Percentiles rank a stretch among this genome's conserved stretches.
Conservation (phyloP, 306 rosid genomes). For the Prunus mira region DNA sequence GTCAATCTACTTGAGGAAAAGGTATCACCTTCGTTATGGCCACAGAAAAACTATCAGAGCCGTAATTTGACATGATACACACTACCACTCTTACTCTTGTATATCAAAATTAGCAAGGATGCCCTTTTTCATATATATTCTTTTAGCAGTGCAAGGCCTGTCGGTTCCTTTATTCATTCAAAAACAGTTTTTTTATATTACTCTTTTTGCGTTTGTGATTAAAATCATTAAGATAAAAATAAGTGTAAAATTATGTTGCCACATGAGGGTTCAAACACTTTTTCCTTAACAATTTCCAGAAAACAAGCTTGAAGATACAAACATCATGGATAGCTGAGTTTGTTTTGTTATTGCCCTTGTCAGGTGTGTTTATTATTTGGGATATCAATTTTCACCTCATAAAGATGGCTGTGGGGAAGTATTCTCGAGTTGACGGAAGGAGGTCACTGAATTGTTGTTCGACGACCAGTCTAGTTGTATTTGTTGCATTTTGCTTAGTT, state of each 20-base stretch:
- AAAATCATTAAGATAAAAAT: neutral
- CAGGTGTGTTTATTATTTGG: slow-evolving; percentile 31
- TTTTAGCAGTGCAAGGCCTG: no score
- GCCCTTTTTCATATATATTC: neutral
- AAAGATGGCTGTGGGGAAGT: slow-evolving; percentile 60
- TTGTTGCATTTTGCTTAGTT: slow-evolving; percentile 67
- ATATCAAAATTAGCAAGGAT: neutral
- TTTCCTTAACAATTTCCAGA: neutral
- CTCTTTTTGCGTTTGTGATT: neutral
- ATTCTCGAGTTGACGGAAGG: slow-evolving; percentile 68
- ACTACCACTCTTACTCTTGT: neutral
- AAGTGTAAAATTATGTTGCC: no score
- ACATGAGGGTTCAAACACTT: no score
- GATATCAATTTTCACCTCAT: slow-evolving; percentile 2
- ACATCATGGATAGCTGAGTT: slow-evolving; percentile 15
- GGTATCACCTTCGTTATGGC: no score
- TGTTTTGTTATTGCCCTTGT: slow-evolving; percentile 18
- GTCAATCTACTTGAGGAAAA: neutral
- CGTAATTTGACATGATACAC: no score
- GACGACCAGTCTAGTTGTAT: slow-evolving; percentile 45
- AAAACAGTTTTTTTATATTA: neutral
- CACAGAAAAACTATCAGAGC: no score
- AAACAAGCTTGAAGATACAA: neutral
- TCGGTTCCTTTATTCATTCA: neutral
- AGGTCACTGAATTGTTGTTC: slow-evolving; percentile 49